Evolutionary conservation across 2,329 filamentous ascomycete genomes (phyloP).

Genomic region (Apiospora aurea): DNA sequence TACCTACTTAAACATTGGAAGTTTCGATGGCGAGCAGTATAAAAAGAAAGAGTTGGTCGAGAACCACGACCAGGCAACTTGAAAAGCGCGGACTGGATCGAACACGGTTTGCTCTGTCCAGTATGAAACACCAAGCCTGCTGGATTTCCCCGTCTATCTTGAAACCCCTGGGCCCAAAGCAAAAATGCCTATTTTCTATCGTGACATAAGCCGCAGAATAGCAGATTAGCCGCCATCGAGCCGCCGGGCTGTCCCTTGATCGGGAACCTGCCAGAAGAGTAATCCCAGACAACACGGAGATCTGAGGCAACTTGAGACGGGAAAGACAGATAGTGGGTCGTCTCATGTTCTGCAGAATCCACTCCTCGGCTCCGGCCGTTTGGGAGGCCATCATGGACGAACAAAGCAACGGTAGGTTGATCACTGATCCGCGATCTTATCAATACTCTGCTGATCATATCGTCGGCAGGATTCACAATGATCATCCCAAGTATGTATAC

Average conservation of each 20-base stretch:
- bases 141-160: background rate
- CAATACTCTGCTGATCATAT: conserved; percentile 4
- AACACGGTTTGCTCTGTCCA: background rate
- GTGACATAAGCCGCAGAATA: background rate
- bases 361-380: conserved; percentile 5
- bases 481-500: background rate
- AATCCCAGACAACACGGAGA: background rate
- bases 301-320: conserved; percentile 21
- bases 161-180: background rate
- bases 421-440: background rate
- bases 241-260: background rate
- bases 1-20: no score
- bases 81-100: background rate
- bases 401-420: background rate
- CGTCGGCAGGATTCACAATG: background rate
- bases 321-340: background rate
- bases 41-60: no score
- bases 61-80: background rate
- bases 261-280: background rate
- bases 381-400: background rate
- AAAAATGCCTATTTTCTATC: background rate
- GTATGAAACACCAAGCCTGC: background rate
- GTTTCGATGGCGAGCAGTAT: no score
- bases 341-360: conserved; percentile 14
- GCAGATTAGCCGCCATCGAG: background rate